These are phyloP conservation scores for Leccinum griseonigrum DNA, from an alignment of 1,284 basidiomycete species.

Conservation along the genomic window DNA sequence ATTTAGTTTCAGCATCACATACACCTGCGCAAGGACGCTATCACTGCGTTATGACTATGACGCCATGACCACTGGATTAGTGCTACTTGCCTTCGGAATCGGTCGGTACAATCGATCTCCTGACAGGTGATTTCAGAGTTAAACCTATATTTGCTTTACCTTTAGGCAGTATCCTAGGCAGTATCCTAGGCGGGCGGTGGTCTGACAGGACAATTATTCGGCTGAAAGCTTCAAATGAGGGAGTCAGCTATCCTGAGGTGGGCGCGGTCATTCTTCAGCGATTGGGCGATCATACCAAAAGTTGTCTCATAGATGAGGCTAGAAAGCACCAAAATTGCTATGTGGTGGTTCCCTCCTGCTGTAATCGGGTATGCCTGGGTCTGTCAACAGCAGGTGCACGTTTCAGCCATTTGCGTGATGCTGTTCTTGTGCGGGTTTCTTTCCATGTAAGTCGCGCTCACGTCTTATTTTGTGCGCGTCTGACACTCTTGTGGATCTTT, in stretches of 20 bases:
- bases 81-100: conserved; percentile 72
- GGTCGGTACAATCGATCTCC: conserved; percentile 38
- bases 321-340: conserved; percentile 57
- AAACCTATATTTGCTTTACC: background rate
- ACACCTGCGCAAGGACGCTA: conserved; percentile 73
- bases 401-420: conserved; percentile 63
- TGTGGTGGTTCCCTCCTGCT: conserved; percentile 54
- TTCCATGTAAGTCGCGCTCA: conserved; percentile 53
- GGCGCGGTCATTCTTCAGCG: conserved; percentile 8
- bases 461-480: background rate
- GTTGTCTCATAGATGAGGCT: conserved; percentile 61
- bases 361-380: conserved; percentile 80
- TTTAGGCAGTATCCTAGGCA: conserved; percentile 65
- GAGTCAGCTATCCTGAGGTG: conserved; percentile 66
- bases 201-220: conserved; percentile 65
- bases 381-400: conserved; percentile 59
- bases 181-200: conserved; percentile 73
- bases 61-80: conserved; percentile 74
- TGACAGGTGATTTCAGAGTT: background rate
- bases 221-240: conserved; percentile 62
- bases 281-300: background rate
- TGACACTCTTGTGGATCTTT: conserved; percentile 2
- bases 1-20: conserved; percentile 66
- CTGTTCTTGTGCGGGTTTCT: conserved; percentile 70
- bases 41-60: conserved; percentile 65